Evolutionary conservation across 169 alveolate species (phyloP).

Genomic region (Plasmodium malariae): DNA sequence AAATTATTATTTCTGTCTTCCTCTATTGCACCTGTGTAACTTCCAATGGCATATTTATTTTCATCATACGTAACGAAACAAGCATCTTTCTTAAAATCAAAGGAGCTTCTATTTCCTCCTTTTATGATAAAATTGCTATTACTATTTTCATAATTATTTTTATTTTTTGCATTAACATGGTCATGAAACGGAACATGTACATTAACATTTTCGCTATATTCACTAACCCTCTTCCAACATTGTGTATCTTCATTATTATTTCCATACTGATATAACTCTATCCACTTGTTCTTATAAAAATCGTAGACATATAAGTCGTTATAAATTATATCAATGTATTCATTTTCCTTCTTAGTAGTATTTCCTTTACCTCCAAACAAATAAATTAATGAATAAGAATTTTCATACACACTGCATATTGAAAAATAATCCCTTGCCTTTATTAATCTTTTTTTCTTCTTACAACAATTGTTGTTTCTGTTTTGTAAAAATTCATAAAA

Average conservation of each 20-base stretch:
- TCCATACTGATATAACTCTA: constrained; percentile 33
- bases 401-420: constrained; percentile 67
- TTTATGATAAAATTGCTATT: not conserved
- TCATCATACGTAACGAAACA: not conserved
- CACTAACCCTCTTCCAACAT: not conserved
- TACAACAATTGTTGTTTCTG: constrained; percentile 21
- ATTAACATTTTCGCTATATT: constrained; percentile 1
- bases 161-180: too few species aligned
- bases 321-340: constrained; percentile 61
- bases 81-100: constrained; percentile 3
- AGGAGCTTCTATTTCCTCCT: not conserved
- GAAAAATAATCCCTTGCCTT: constrained; percentile 72
- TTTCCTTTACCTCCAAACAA: constrained; percentile 78
- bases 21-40: not conserved
- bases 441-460: constrained; percentile 46
- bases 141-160: not conserved
- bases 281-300: constrained; percentile 63
- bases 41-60: not conserved
- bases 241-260: not conserved
- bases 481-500: constrained; percentile 36
- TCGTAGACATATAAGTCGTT: constrained; percentile 75
- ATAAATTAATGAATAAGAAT: constrained; percentile 48
- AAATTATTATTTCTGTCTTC: not conserved
- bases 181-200: not conserved
- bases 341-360: constrained; percentile 46